Conservation (phyloP, 1,284 basidiomycete genomes). For the Rhodofomes roseus region DNA sequence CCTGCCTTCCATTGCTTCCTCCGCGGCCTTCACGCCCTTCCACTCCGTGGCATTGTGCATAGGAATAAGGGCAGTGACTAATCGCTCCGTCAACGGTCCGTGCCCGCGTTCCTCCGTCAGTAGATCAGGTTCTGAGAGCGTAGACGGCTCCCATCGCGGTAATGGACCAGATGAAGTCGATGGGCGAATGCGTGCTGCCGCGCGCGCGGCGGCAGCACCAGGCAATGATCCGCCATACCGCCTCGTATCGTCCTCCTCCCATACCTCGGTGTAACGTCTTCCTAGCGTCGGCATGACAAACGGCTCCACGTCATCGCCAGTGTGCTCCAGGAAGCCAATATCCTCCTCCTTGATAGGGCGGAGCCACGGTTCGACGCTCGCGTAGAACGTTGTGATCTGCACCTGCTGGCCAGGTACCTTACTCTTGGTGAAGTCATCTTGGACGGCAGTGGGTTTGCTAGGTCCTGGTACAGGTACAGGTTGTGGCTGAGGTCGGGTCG, state of each 20-base stretch:
- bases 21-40: conserved; percentile 75
- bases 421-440: conserved; percentile 81
- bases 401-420: conserved; percentile 66
- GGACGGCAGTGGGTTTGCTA: conserved; percentile 76
- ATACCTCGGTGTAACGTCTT: conserved; percentile 83
- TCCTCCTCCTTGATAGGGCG: conserved; percentile 88
- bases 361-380: conserved; percentile 83
- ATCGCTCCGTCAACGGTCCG: conserved; percentile 75
- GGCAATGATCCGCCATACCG: conserved; percentile 42
- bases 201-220: conserved; percentile 33
- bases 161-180: conserved; percentile 38
- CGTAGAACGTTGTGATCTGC: conserved; percentile 72
- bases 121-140: conserved; percentile 61
- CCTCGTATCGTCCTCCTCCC: conserved; percentile 86
- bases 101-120: conserved; percentile 69
- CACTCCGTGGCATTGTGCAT: conserved; percentile 58
- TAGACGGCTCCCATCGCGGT: conserved; percentile 72
- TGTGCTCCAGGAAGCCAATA: conserved; percentile 83
- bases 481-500: conserved; percentile 62
- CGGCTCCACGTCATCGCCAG: conserved; percentile 84
- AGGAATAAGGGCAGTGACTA: conserved; percentile 76
- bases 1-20: conserved; percentile 78
- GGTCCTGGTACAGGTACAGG: conserved; percentile 74
- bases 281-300: conserved; percentile 87
- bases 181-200: conserved; percentile 26